Conservation (phyloP, 208 protist species). For the Willaertia magna region DNA sequence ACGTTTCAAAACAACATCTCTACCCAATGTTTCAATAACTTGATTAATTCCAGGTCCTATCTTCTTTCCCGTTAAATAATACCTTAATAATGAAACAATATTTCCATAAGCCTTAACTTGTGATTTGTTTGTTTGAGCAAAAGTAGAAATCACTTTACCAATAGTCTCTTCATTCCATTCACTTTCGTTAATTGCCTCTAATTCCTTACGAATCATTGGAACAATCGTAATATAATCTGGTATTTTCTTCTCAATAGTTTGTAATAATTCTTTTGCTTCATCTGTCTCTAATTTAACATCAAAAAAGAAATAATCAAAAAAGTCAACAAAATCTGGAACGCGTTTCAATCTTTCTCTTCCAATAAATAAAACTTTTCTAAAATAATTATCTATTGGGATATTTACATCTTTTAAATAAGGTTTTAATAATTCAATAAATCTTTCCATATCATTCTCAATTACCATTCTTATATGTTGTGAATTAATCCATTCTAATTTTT, state of each 20-base stretch:
- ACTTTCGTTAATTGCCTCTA: background rate
- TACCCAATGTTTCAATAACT: background rate
- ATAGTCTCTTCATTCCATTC: background rate
- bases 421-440: background rate
- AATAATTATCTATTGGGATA: background rate
- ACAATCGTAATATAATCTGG: background rate
- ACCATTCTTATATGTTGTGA: conserved; percentile 28
- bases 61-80: background rate
- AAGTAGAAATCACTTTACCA: background rate
- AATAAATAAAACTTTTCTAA: background rate
- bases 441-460: background rate
- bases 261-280: background rate
- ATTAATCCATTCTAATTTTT: conserved; percentile 37
- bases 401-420: background rate
- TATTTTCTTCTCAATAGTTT: background rate
- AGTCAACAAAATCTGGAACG: background rate
- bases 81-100: background rate
- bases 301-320: background rate
- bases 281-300: background rate
- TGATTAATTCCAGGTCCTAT: background rate
- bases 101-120: background rate
- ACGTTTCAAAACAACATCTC: background rate
- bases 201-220: background rate
- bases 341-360: background rate
- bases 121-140: background rate